These are phyloP conservation scores for Chaetomium sp. DNA, from an alignment of 2,329 filamentous ascomycete species.

Conservation along the genomic window DNA sequence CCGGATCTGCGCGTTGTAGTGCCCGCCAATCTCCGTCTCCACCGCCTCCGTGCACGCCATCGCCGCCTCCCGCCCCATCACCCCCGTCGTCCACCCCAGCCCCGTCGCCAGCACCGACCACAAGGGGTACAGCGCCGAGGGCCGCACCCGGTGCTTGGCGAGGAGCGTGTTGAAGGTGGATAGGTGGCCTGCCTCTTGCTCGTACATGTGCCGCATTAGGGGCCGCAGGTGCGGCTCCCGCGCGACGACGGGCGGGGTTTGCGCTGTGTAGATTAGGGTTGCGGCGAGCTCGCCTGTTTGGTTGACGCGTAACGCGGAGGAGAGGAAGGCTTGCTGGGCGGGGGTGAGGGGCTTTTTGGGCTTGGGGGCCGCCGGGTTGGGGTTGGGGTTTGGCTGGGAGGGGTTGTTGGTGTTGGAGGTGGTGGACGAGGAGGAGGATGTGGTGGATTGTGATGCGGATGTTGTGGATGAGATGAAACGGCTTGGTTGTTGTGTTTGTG, in stretches of 20 bases:
- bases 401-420: constrained; percentile 1
- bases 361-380: constrained; percentile 31
- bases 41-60: constrained; percentile 99
- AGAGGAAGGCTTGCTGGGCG: constrained; percentile 66
- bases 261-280: constrained; percentile 87
- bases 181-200: constrained; percentile 90
- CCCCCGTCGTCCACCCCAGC: constrained; percentile 84
- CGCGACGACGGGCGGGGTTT: constrained; percentile 77
- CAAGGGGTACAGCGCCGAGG: constrained; percentile 87
- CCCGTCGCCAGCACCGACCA: constrained; percentile 81
- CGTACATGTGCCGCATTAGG: constrained; percentile 97
- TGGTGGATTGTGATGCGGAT: not conserved
- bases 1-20: constrained; percentile 92
- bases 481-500: not conserved
- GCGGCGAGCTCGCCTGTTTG: constrained; percentile 98
- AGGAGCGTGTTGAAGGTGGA: constrained; percentile 81
- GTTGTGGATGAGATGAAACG: constrained; percentile 13
- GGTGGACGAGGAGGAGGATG: not conserved
- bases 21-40: constrained; percentile 94
- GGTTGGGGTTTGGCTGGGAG: constrained; percentile 7
- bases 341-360: constrained; percentile 63
- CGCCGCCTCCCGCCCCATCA: constrained; percentile 88
- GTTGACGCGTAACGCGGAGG: constrained; percentile 74
- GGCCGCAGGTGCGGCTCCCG: constrained; percentile 85
- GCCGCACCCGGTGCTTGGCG: constrained; percentile 83